A percentile compares a stretch with the other conserved stretches of the same genome.
These are phyloP conservation scores for Aspergillus carlsbadensis DNA, from an alignment of 495 filamentous ascomycete species.

Conservation along the genomic window DNA sequence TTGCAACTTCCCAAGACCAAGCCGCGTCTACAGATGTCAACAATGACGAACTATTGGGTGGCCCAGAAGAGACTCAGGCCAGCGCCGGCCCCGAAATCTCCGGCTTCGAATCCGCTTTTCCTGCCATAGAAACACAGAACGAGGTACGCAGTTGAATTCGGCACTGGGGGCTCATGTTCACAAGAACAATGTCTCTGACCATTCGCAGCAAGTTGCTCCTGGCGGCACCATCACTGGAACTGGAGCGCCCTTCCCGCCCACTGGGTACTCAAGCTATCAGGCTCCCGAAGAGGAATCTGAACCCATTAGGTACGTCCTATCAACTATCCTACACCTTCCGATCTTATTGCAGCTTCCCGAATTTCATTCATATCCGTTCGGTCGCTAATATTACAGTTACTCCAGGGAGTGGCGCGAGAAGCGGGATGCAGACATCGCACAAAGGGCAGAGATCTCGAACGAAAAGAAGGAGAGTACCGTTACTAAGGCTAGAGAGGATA, in stretches of 20 bases:
- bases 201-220: slow-evolving; percentile 70
- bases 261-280: slow-evolving; percentile 49
- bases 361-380: neutral
- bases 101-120: slow-evolving; percentile 86
- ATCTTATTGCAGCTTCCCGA: neutral
- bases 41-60: slow-evolving; percentile 71
- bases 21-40: slow-evolving; percentile 49
- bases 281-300: slow-evolving; percentile 77
- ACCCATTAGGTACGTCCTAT: slow-evolving; percentile 62
- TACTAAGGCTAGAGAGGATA: slow-evolving; percentile 79
- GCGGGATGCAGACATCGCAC: slow-evolving; percentile 71
- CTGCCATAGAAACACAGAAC: slow-evolving; percentile 74
- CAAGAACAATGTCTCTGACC: slow-evolving; percentile 24
- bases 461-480: slow-evolving; percentile 78
- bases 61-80: slow-evolving; percentile 41
- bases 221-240: slow-evolving; percentile 86
- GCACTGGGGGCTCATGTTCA: neutral
- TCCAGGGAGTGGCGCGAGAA: slow-evolving; percentile 83
- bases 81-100: slow-evolving; percentile 51
- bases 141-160: slow-evolving; percentile 56
- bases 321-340: neutral
- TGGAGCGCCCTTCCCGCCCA: slow-evolving; percentile 67
- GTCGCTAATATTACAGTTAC: neutral
- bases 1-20: slow-evolving; percentile 75
- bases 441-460: slow-evolving; percentile 73